Evolutionary conservation across 2,329 filamentous ascomycete genomes (phyloP), one percentile per base, ranked within the genome.

Genomic region (Diaporthe vexans): DNA sequence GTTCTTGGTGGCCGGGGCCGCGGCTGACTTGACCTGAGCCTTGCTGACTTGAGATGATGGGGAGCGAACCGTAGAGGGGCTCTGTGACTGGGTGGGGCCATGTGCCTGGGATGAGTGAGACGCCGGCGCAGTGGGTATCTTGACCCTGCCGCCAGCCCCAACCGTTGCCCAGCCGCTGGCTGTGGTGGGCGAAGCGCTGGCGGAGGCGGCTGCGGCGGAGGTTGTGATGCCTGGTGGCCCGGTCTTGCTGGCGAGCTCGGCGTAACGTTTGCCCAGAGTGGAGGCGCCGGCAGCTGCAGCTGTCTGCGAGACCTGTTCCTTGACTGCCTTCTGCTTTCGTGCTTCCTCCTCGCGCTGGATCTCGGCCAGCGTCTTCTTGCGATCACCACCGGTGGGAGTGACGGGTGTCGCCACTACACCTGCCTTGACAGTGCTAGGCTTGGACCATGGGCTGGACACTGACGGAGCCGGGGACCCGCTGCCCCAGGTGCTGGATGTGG

Each of bases 271-370:
- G 52, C 94, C 93, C 76, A 85, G 84, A 37, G 79, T 79, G 33
- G 84, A 83, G 13, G 87, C 82, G 56, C 87, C 83, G 24, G 86
- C 82, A 29, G 88, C 84, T 15, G 87, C 82, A 33, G 83, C 85
- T 33, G 86, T 83, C 78, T 91, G 90, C 5, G 83, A 82, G 3
- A 88, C 84, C 9, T 83, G 79, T 63, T 90, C 87, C 77, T 84
- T 86, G 1, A 91, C 69, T 24, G 73, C 90, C 82, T 93, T 94
- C 79, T 93, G 92, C 88, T 99, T 99, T 77, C 94, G 92, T 24
- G 90, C 89, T 81, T 98, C 97, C 81, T 99, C 97, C 84, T 99
- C 97, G 76, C 95, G 95, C 82, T 98, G 97, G 74, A 99, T 98
- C 78, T 98, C 96, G 33, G 95, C 94, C 58, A 98, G 88, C 0